phyloP scores from a whole-genome alignment of 208 protist species.

The Acanthamoeba lenticulata region DNA sequence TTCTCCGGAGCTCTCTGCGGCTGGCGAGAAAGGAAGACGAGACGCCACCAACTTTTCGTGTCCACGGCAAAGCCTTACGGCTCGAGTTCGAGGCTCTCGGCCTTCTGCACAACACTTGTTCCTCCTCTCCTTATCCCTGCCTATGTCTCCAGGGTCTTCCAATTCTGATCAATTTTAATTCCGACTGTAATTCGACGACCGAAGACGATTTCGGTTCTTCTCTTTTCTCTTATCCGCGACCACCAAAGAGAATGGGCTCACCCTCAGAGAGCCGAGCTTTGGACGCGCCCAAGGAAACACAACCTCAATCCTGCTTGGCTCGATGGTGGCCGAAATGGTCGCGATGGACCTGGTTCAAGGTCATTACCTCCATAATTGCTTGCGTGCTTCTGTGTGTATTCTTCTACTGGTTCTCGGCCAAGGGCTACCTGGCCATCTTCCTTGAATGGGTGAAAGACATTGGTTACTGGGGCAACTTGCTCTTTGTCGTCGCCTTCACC shows the following conservation, averaged over 20 bases:
- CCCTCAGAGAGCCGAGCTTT: not conserved
- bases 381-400: not conserved
- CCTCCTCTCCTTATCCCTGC: too few species aligned
- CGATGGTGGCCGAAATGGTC: not conserved
- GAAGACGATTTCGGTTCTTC: too few species aligned
- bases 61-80: not conserved
- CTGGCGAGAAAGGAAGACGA: not conserved
- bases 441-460: slow-evolving; percentile 6
- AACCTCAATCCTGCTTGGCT: not conserved
- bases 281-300: not conserved
- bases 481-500: slow-evolving; percentile 46
- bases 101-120: not conserved
- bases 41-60: not conserved
- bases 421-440: slow-evolving; percentile 36
- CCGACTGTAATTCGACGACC: not conserved
- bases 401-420: not conserved
- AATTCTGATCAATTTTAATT: not conserved
- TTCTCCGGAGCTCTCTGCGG: too few species aligned
- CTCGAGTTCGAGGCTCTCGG: not conserved
- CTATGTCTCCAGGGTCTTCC: too few species aligned
- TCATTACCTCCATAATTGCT: not conserved
- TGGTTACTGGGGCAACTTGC: slow-evolving; percentile 15
- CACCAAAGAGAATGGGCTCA: not conserved
- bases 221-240: not conserved
- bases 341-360: not conserved